Evolutionary conservation across 2,329 filamentous ascomycete species (phyloP), one percentile per base, ranked within the genome.

Genomic region (Coniochaeta sp.): DNA sequence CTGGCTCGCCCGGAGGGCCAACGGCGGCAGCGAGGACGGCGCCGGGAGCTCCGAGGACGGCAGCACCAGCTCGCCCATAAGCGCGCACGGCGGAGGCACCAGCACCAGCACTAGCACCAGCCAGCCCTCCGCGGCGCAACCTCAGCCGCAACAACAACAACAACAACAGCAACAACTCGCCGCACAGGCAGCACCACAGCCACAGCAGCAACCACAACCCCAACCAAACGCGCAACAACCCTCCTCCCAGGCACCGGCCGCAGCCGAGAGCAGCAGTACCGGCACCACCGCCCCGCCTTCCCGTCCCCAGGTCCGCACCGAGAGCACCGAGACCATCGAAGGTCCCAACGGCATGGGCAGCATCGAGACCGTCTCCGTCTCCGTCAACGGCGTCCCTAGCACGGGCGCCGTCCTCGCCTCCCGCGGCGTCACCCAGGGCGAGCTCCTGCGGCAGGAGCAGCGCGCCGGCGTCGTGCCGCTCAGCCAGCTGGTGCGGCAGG

Each of bases 381-480:
- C 85, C 19, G 79, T 91, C 40, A 92, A 91, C 68, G 88, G 88
- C 14, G 80, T 88, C 55, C 79, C 82, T 0, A 86, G 83, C 8
- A 80, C 80, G 62, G 75, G 75, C 60, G 72, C 76, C 58, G 28
- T 28, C 19, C 61, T 67, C 42, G 60, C 67, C 59, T 67, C 70
- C 64, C 70, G 81, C 50, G 89, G 84, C 32, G 83, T 93, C 58
- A 93, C 90, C 0, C 91, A 96, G 73, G 91, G 91, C 55, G 91
- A 96, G 72, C 79, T 96, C 24, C 78, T 96, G 26, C 81, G 91
- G n/a, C 89, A 95, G 73, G 91, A 96, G 72, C 91, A 96, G 74
- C 85, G 89, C 69, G 89, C 89, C 1, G 90, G 90, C 40, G 85
- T 93, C 17, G 88, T 93, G 7, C 89, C 90, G 26, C 82, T 86